Evolutionary conservation across 2,329 filamentous ascomycete genomes (phyloP), one percentile per base, ranked within the genome.

Genomic region (Cordyceps javanica): DNA sequence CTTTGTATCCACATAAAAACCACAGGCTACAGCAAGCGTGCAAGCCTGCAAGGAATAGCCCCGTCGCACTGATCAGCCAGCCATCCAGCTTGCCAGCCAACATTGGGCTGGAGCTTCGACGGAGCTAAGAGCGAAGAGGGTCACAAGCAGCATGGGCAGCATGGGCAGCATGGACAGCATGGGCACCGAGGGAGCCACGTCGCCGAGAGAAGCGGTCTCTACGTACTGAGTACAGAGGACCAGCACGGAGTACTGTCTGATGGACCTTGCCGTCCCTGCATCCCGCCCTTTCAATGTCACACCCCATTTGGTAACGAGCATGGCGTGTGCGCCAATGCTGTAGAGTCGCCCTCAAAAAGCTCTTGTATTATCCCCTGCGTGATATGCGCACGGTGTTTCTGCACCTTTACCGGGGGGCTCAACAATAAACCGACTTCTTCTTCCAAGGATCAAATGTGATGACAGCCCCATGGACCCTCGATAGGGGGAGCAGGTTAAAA

Each of bases 11-110:
- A 57, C 55, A 45, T n/a, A n/a, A n/a, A n/a, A n/a, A n/a, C n/a
- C n/a, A n/a, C n/a, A n/a, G n/a, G n/a, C n/a, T n/a, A n/a, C n/a
- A n/a, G 6, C 30, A 39, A 41, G 38, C 38, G 30, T 32, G 30
- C 30, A 32, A 13, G 6, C 19, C 30, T 28, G 38, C 55, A 41
- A 52, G 55, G 55, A 52, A 52, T 21, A 10, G 14, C 48, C 39
- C 46, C 38, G 46, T 52, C 46, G 55, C 55, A 57, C 55, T 57
- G 46, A 57, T 57, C 55, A 57, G 55, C 55, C 44, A 28, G 44
- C 50, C 30, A 50, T 25, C 30, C 41, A 55, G 36, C 44, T 42
- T 50, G 44, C 50, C 30, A 50, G 23, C 30, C 41, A 55, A 41
- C 44, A 50, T 50, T 49, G 53, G 53, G 32, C 53, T 28, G 32